Percentiles rank a stretch among this genome's conserved stretches.
phyloP scores from a whole-genome alignment of 768 basidiomycete species.

The Boletales sp. region DNA sequence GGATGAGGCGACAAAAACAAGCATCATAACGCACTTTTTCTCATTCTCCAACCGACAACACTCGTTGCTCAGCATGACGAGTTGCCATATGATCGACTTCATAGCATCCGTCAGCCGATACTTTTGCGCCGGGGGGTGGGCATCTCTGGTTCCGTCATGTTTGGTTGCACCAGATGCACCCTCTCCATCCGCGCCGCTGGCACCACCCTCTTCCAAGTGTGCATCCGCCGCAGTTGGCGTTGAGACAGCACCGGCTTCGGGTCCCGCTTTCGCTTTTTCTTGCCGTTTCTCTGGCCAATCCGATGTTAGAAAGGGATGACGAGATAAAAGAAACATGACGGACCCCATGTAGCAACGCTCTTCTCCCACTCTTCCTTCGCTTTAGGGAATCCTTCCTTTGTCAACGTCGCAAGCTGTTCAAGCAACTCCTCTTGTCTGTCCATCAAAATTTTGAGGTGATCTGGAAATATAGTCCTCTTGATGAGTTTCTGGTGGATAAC shows the following conservation, averaged over 20 bases:
- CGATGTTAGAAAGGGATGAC: background rate
- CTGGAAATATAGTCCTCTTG: constrained; percentile 79
- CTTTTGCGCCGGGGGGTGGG: constrained; percentile 70
- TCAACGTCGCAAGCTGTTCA: constrained; percentile 54
- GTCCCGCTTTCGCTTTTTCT: constrained; percentile 47
- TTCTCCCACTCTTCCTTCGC: constrained; percentile 78
- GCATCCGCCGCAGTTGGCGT: constrained; percentile 23
- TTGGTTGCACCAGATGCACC: constrained; percentile 17
- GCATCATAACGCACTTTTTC: constrained; percentile 44
- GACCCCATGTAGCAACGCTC: constrained; percentile 66
- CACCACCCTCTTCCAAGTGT: constrained; percentile 32
- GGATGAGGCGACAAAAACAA: background rate
- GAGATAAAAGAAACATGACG: constrained; percentile 13
- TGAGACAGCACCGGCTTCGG: constrained; percentile 31
- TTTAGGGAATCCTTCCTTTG: constrained; percentile 62
- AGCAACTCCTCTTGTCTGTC: constrained; percentile 69
- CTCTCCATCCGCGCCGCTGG: constrained; percentile 25
- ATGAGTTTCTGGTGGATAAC: constrained; percentile 70
- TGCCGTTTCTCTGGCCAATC: constrained; percentile 44
- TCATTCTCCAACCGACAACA: constrained; percentile 66
- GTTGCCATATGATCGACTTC: constrained; percentile 76
- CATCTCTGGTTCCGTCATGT: constrained; percentile 32
- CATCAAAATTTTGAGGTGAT: constrained; percentile 64
- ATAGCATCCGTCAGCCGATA: constrained; percentile 78
- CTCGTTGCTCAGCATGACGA: constrained; percentile 80